Evolutionary conservation across 495 filamentous ascomycete species (phyloP), one percentile per base, ranked within the genome.

Genomic region (Immersiella caudata): DNA sequence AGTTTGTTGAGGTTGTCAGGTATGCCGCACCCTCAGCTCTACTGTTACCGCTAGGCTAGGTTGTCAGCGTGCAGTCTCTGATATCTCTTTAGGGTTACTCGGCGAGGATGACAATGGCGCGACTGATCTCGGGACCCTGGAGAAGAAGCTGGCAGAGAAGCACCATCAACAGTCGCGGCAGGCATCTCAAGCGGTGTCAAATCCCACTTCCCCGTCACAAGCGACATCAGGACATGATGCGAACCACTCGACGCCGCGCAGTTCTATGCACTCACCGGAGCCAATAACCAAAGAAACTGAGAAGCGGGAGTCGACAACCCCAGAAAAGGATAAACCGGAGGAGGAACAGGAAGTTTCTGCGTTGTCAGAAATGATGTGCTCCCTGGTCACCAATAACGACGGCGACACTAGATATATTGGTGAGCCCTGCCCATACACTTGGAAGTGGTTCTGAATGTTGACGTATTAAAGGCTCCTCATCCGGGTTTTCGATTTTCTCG

Each of bases 301-400:
- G 11, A 83, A 85, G 69, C 54, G 66, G 60, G 68, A 68, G 64
- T 74, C 73, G 16, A 24, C 68, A 9, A 72, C 71, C 12, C 77
- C 77, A 9, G 80, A 80, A 6, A 79, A 73, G 29, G 70, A 64
- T 4, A 72, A 76, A 36, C 76, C 74, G 4, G 82, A 79, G 64
- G 89, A 91, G 68, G 92, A 96, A 71, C 91, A 94, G 71, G 93
- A 96, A 72, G 94, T 96, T 7, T 94, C 96, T 74, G 90, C 88
- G 0, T 75, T 99, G 67, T 96, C 95, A 9, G 95, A 99, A 79
- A 96, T 97, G 91, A 98, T 99, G 95, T 97, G 95, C 77, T 97
- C 93, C 0, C 80, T 99, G 50, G 94, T 99, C n/a, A 99, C 95
- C 7, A 98, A 97, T 68, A 96, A 96, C 71, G 91, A 89, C 68